Evolutionary conservation across 2,329 filamentous ascomycete species (phyloP).

Genomic region (Camillea tinctor): DNA sequence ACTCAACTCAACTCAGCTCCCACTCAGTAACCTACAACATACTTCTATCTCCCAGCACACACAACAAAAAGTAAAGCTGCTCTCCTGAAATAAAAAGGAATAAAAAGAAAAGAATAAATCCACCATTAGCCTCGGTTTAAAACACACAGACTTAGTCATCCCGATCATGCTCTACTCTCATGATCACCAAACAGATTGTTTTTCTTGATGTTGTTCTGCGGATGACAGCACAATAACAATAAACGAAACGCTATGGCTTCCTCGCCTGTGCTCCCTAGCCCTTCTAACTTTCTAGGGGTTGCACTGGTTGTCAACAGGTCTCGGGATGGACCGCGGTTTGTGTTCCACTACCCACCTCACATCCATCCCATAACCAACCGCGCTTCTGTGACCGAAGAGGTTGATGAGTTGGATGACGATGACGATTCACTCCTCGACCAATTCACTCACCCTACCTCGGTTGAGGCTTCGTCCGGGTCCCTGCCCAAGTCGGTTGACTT

Average conservation of each 20-base stretch:
- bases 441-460: constrained; percentile 38
- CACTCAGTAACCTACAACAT: too few species aligned
- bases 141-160: too few species aligned
- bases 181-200: too few species aligned
- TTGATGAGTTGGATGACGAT: constrained; percentile 41
- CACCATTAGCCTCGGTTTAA: too few species aligned
- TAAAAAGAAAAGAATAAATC: too few species aligned
- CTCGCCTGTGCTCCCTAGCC: constrained; percentile 48
- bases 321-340: constrained; percentile 75
- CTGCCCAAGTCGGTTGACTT: constrained; percentile 39
- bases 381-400: constrained; percentile 24
- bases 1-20: too few species aligned
- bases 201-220: too few species aligned
- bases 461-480: constrained; percentile 27
- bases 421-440: constrained; percentile 53
- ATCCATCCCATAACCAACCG: constrained; percentile 43
- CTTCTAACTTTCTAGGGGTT: constrained; percentile 64
- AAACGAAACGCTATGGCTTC: constrained; percentile 38
- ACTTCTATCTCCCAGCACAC: too few species aligned
- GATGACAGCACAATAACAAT: neutral
- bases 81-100: too few species aligned
- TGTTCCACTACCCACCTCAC: constrained; percentile 83
- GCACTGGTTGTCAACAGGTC: constrained; percentile 73
- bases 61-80: too few species aligned
- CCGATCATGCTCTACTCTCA: too few species aligned